Conservation (phyloP, 441 rosid species). For the Erodium trifolium region DNA sequence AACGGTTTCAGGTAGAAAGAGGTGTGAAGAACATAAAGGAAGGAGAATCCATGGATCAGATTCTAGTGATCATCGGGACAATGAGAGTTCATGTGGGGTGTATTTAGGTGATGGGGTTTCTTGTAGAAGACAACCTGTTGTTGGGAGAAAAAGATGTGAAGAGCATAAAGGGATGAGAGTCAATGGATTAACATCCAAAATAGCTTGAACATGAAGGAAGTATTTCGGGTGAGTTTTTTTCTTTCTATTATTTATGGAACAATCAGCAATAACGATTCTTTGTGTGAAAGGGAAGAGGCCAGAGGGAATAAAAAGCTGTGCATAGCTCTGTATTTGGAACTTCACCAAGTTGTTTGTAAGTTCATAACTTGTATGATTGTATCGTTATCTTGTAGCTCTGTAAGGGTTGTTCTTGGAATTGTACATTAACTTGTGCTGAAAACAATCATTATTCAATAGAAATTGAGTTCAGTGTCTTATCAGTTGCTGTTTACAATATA, state of each 20-base stretch:
- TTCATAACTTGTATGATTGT: neutral
- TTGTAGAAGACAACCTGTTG: constrained; percentile 28
- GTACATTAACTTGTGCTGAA: neutral
- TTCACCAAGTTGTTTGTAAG: neutral
- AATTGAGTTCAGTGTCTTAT: neutral
- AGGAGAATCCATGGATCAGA: constrained; percentile 22
- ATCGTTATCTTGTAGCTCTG: neutral
- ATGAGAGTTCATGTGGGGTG: constrained; percentile 28
- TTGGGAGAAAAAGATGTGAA: constrained; percentile 38
- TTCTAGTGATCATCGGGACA: neutral
- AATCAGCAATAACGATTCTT: constrained; percentile 21
- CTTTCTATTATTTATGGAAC: constrained; percentile 23
- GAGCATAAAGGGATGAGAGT: constrained; percentile 42
- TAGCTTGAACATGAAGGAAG: constrained; percentile 13
- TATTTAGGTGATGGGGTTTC: constrained; percentile 30
- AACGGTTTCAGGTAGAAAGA: constrained; percentile 45
- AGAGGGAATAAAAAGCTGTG: constrained; percentile 23
- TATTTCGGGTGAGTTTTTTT: constrained; percentile 3
- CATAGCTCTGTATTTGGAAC: neutral
- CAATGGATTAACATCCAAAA: constrained; percentile 11
- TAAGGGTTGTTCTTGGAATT: neutral
- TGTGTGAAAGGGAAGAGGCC: constrained; percentile 22
- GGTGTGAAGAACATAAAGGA: constrained; percentile 65
- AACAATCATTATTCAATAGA: neutral
- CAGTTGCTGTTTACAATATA: neutral